Evolutionary conservation across 2,329 filamentous ascomycete species (phyloP), one percentile per base, ranked within the genome.

Genomic region (Coniochaeta prunicola): DNA sequence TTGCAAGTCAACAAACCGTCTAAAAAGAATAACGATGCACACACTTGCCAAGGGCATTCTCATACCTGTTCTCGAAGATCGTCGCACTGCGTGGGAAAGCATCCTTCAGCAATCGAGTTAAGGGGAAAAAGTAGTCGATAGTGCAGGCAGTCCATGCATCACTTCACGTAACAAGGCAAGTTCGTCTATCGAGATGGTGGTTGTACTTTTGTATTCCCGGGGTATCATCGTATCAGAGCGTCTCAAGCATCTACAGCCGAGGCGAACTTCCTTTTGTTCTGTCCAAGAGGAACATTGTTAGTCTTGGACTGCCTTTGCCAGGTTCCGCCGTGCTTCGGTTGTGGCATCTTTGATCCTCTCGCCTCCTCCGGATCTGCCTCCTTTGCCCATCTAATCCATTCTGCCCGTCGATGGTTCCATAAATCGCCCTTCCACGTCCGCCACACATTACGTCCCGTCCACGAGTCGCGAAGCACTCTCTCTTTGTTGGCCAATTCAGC

Each of bases 361-460:
- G 65, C 64, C n/a, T 67, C 69, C 56, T 72, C 70, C 0, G 69
- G 67, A 62, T 77, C 75, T 15, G 77, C 73, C 63, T 82, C 80
- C 70, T 80, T 84, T 60, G 78, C 78, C 80, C 81, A 84, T 2
- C 72, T 66, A 61, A 82, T 79, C 83, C 83, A 86, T 55, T 84
- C 82, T 17, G 73, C 69, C 55, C 77, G 70, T 45, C 78, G 72
- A 54, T 77, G 78, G 66, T 77, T 80, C 81, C 81, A 85, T 68
- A 79, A 67, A 61, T 85, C 82, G 13, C 81, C 82, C 68, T 78
- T 80, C 82, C 82, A 85, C 38, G 73, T 74, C 28, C 80, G 74
- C 83, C 82, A 85, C 9, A 82, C 80, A 58, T 77, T 80, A 9
- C 82, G 73, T 0, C 83, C 83, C 62, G 78, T 75, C 75, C 80